Evolutionary conservation across 345 rosid genomes (phyloP), one percentile per base, ranked within the genome.

Genomic region (Pistacia vera): DNA sequence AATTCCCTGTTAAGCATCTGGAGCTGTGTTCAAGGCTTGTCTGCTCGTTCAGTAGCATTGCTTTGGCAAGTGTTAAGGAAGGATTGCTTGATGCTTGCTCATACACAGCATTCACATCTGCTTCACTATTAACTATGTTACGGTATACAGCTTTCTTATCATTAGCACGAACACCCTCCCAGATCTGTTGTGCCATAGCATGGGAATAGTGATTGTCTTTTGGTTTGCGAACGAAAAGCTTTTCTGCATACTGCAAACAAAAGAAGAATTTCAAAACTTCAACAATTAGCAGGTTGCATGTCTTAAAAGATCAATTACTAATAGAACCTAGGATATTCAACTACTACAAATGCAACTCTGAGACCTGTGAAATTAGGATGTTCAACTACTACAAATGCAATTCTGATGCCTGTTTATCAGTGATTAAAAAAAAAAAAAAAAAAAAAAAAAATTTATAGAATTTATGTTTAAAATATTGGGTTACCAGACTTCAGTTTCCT

Each of bases 11-110:
- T 83, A 89, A 83, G 79, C 81, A 85, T 79, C 22, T 22, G 22
- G 22, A 22, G 22, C 22, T 22, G 22, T 22, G 22, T 22, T 22
- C 22, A 22, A n/a, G n/a, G n/a, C n/a, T n/a, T n/a, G n/a, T n/a
- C n/a, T n/a, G n/a, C n/a, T n/a, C 98, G 79, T 91, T 94, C 72
- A 91, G 74, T 79, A 92, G 85, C 93, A 94, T 87, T 36, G 85
- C 93, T 77, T 92, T 91, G 51, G 99, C 94, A 69, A 91, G 98
- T 44, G 98, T 90, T 76, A 91, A 87, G 46, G 98, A 86, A 52
- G 94, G 80, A 84, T 76, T 88, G 67, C 86, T 80, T 59, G 86
- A 86, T 51, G 90, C 77, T 84, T n/a, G n/a, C n/a, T n/a, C n/a
- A n/a, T n/a, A n/a, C n/a, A n/a, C n/a, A n/a, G n/a, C n/a, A n/a